Evolutionary conservation across 352 stramenopile species (phyloP).

Genomic region (Phytopythium sindhum): DNA sequence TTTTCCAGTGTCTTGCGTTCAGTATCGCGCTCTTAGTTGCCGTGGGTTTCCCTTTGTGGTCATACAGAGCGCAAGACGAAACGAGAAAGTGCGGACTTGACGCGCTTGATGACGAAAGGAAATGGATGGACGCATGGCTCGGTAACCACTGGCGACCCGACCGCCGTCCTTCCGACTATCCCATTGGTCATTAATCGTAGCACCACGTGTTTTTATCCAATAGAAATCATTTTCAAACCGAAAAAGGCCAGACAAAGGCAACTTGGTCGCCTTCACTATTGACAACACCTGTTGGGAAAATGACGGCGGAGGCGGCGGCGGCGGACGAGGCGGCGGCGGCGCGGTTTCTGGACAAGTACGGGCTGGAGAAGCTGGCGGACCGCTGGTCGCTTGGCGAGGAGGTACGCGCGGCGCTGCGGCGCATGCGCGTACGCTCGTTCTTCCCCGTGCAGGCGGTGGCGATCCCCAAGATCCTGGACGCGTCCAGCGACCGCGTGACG

Average conservation of each 20-base stretch:
- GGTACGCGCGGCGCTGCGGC: slow-evolving; percentile 36
- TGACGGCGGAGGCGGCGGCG: slow-evolving; percentile 9
- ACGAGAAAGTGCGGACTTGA: neutral
- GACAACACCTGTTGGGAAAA: slow-evolving; percentile 5
- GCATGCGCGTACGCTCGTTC: slow-evolving; percentile 78
- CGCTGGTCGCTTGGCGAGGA: slow-evolving; percentile 46
- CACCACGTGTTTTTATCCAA: neutral
- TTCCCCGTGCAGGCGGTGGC: slow-evolving; percentile 95
- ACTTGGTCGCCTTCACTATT: neutral
- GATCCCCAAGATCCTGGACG: slow-evolving; percentile 90
- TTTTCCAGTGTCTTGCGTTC: neutral
- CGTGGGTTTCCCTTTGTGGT: neutral
- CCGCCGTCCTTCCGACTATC: neutral
- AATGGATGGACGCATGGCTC: slow-evolving; percentile 1
- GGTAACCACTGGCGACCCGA: slow-evolving; percentile 9
- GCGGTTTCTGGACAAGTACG: slow-evolving; percentile 65
- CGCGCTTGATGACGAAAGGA: neutral
- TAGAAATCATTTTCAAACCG: neutral
- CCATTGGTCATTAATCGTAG: slow-evolving; percentile 6
- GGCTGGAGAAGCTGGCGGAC: slow-evolving; percentile 50
- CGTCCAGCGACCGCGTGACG: slow-evolving; percentile 68
- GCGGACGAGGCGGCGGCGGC: slow-evolving; percentile 15
- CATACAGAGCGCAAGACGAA: slow-evolving; percentile 5
- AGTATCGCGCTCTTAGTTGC: neutral
- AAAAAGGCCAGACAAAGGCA: neutral